Base-by-base conservation (phyloP, 108 stramenopile species). In the Parmales sp. region DNA sequence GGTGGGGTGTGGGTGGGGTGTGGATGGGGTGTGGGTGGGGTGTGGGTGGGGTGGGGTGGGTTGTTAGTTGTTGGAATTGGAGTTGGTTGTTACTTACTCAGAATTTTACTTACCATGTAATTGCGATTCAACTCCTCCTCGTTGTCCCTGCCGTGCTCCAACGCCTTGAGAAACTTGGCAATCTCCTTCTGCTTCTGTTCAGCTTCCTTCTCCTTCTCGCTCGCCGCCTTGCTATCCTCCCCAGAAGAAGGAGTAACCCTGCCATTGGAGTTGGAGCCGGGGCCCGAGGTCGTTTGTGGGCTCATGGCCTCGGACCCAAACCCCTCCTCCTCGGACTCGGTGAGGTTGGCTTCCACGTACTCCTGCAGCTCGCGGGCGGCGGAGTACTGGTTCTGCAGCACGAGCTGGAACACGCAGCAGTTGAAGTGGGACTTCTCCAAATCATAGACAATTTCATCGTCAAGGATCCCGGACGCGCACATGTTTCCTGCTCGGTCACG, bases 41-140 rank as follows among this genome's bases (percentile, higher is more conserved):
- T n/a, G n/a, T n/a, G n/a, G n/a, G n/a, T n/a, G n/a, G n/a, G n/a
- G n/a, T n/a, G n/a, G n/a, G n/a, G n/a, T n/a, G n/a, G n/a, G n/a
- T n/a, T n/a, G n/a, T n/a, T n/a, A n/a, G n/a, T n/a, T n/a, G n/a
- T n/a, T n/a, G n/a, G n/a, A n/a, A n/a, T n/a, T n/a, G n/a, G n/a
- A n/a, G n/a, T n/a, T n/a, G n/a, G n/a, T n/a, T n/a, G n/a, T n/a
- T n/a, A n/a, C n/a, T n/a, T n/a, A n/a, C n/a, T n/a, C n/a, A n/a
- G n/a, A n/a, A n/a, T n/a, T n/a, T n/a, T n/a, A n/a, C n/a, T 31
- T 20, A 1, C n/a, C 74, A 74, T 68, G 63, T 74, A 74, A 9
- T 22, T n/a, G 26, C 28, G 63, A 39, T 74, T 74, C 19, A 74
- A 39, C 28, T 20, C 19, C 28, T 74, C 63, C 65, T 74, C 74